A percentile compares a stretch with the other conserved stretches of the same genome.
These are phyloP conservation scores for Sphaerosporella brunnea DNA, from an alignment of 495 filamentous ascomycete species.

Conservation along the genomic window DNA sequence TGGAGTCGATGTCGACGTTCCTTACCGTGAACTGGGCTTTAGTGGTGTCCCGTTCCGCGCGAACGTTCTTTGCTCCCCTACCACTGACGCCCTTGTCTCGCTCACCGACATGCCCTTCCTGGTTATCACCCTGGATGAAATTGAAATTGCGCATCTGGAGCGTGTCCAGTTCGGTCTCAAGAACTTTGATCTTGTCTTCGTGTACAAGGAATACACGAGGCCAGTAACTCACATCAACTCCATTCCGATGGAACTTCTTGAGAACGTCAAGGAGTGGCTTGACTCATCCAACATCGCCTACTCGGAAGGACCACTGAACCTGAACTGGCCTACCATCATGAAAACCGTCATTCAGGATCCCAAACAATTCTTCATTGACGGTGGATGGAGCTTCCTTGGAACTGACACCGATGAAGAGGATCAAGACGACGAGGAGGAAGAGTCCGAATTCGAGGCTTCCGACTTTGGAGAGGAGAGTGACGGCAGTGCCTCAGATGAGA, in stretches of 20 bases:
- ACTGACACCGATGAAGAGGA: conserved; percentile 79
- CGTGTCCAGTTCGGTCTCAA: conserved; percentile 96
- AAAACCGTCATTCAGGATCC: conserved; percentile 91
- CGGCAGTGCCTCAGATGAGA: conserved; percentile 71
- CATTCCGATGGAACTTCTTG: conserved; percentile 86
- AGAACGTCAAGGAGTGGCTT: conserved; percentile 94
- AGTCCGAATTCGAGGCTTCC: conserved; percentile 75
- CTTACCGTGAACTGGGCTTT: conserved; percentile 91
- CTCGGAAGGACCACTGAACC: conserved; percentile 86
- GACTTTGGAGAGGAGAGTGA: conserved; percentile 66
- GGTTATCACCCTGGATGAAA: conserved; percentile 83
- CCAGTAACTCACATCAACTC: conserved; percentile 88
- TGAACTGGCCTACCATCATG: conserved; percentile 99
- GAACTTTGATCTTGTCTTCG: conserved; percentile 96
- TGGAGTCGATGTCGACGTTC: conserved; percentile 74
- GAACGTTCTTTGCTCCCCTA: conserved; percentile 86
- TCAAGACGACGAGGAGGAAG: conserved; percentile 62
- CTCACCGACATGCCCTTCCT: conserved; percentile 93
- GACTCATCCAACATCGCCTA: conserved; percentile 87
- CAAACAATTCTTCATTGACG: conserved; percentile 84
- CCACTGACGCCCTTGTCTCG: conserved; percentile 95
- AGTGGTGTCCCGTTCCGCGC: conserved; percentile 89
- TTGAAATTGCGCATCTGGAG: conserved; percentile 91
- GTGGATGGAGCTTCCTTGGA: conserved; percentile 85
- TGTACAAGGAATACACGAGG: conserved; percentile 89